Conservation (phyloP, 495 filamentous ascomycete genomes). For the Poronia punctata region DNA sequence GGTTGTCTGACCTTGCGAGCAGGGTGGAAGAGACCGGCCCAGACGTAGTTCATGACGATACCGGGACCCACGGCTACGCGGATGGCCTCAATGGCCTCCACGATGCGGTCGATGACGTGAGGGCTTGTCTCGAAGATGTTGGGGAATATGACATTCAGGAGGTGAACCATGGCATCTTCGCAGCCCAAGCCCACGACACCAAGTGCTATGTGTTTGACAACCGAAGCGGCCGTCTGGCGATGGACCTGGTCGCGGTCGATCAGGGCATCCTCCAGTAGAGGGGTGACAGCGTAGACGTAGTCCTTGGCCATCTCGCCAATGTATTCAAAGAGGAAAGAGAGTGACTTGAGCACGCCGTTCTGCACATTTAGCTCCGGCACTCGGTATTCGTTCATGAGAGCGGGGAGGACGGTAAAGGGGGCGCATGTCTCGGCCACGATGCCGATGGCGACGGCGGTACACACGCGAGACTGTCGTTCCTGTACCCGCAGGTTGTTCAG, state of each 20-base stretch:
- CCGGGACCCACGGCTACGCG: constrained; percentile 89
- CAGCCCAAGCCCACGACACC: constrained; percentile 96
- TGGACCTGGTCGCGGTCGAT: constrained; percentile 99
- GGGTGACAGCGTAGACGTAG: constrained; percentile 96
- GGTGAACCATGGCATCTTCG: constrained; percentile 97
- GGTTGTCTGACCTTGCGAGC: constrained; percentile 87
- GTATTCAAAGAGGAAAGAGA: constrained; percentile 98
- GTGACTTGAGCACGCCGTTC: constrained; percentile 94
- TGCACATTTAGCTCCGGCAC: constrained; percentile 98
- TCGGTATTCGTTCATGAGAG: constrained; percentile 99
- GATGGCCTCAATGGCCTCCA: constrained; percentile 95
- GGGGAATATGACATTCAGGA: constrained; percentile 91
- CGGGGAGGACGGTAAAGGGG: constrained; percentile 97
- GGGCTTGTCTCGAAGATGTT: constrained; percentile 98
- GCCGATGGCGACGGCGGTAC: constrained; percentile 96
- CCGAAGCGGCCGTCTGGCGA: constrained; percentile 89
- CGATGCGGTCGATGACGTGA: constrained; percentile 96
- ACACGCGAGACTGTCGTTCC: constrained; percentile 96
- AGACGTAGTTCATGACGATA: constrained; percentile 91
- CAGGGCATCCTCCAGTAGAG: constrained; percentile 94
- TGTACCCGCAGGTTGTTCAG: constrained; percentile 96
- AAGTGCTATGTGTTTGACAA: constrained; percentile 95
- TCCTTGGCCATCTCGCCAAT: constrained; percentile 99
- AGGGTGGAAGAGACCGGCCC: constrained; percentile 95
- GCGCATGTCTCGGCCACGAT: constrained; percentile 99